phyloP scores from a whole-genome alignment of 805 yeast genomes.

The Kockiozyma suomiensis region DNA sequence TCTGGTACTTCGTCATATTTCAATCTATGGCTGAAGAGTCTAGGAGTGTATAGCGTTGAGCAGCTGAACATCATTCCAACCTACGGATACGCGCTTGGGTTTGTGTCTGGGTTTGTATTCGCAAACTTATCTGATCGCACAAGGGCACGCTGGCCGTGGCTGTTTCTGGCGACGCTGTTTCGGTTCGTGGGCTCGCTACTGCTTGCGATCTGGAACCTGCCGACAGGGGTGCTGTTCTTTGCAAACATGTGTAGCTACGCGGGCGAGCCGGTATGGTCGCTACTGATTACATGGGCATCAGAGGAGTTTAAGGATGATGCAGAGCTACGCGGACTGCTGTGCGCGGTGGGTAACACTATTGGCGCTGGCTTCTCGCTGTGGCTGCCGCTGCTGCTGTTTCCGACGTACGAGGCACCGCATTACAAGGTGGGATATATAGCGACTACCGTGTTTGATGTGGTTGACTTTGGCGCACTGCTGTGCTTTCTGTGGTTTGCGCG shows the following conservation, averaged over 20 bases:
- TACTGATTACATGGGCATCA: constrained; percentile 30
- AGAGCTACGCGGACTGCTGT: constrained; percentile 27
- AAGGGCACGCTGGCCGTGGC: constrained; percentile 28
- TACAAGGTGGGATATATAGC: constrained; percentile 21
- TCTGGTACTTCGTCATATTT: constrained; percentile 34
- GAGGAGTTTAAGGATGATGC: constrained; percentile 31
- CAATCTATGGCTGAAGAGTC: constrained; percentile 42
- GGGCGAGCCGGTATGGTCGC: constrained; percentile 32
- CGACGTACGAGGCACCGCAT: constrained; percentile 30
- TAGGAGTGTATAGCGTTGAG: constrained; percentile 37
- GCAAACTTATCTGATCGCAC: constrained; percentile 41
- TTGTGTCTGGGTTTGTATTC: constrained; percentile 38
- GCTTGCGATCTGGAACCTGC: constrained; percentile 28
- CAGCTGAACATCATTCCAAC: constrained; percentile 44
- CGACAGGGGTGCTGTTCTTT: constrained; percentile 24
- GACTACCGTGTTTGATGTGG: constrained; percentile 22
- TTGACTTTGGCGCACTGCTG: constrained; percentile 20
- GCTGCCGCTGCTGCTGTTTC: constrained; percentile 28
- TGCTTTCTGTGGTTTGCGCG: constrained; percentile 22
- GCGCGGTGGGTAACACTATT: constrained; percentile 27
- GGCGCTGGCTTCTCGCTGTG: constrained; percentile 22
- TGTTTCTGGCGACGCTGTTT: constrained; percentile 20
- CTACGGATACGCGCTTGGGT: constrained; percentile 42
- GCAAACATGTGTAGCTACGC: constrained; percentile 27
- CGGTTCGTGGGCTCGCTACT: constrained; percentile 23